Evolutionary conservation across 805 yeast genomes (phyloP).

Genomic region (Blastobotrys chiropterorum): DNA sequence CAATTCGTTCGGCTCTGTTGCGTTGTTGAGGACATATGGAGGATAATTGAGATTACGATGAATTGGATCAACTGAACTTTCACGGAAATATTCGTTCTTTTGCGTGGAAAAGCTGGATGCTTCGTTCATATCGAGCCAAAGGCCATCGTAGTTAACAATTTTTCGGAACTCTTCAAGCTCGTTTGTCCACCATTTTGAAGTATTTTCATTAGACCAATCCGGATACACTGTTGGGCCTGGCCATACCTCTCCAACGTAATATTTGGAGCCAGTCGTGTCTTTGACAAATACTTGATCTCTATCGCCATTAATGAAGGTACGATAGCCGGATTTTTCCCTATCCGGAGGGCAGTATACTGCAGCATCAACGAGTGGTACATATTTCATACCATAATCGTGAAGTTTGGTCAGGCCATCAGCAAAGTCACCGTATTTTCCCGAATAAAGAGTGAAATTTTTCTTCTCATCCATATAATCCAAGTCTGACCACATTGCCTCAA

Average conservation of each 20-base stretch:
- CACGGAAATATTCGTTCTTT: conserved; percentile 23
- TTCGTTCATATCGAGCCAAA: conserved; percentile 98
- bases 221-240: conserved; percentile 94
- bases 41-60: conserved; percentile 30
- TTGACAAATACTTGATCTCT: conserved; percentile 41
- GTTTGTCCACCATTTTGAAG: conserved; percentile 38
- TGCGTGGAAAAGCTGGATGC: conserved; percentile 53
- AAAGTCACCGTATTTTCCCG: conserved; percentile 64
- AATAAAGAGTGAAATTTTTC: conserved; percentile 87
- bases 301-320: conserved; percentile 48
- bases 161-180: conserved; percentile 40
- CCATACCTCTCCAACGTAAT: conserved; percentile 81
- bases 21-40: conserved; percentile 32
- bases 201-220: conserved; percentile 64
- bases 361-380: conserved; percentile 75
- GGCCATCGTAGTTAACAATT: conserved; percentile 54
- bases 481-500: conserved; percentile 89
- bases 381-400: conserved; percentile 63
- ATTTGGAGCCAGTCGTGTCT: conserved; percentile 41
- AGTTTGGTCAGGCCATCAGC: conserved; percentile 54
- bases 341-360: conserved; percentile 60
- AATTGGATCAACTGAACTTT: background rate
- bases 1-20: conserved; percentile 43
- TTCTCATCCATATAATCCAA: conserved; percentile 81
- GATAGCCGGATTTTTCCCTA: conserved; percentile 42